Conservation (phyloP, 305 asterid species). For the Fraxinus greggii region DNA sequence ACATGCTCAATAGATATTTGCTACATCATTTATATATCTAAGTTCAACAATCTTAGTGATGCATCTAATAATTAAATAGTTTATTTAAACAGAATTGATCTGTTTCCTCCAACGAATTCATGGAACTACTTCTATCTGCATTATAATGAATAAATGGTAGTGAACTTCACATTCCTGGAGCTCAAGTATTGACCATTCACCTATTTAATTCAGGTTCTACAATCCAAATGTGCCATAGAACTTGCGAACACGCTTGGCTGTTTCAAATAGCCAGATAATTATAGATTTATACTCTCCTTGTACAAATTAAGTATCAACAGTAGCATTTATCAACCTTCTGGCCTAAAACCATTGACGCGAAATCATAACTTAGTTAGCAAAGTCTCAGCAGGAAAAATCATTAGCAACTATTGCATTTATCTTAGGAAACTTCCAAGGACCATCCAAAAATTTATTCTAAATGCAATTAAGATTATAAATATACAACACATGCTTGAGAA, state of each 20-base stretch:
- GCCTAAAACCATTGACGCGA: not conserved
- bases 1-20: not conserved
- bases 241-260: not conserved
- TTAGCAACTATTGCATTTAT: not conserved
- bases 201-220: conserved; percentile 12
- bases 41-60: not conserved
- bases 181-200: not conserved
- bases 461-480: not conserved
- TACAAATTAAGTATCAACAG: not conserved
- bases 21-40: not conserved
- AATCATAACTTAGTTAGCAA: not conserved
- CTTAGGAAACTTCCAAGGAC: conserved; percentile 5
- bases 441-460: not conserved
- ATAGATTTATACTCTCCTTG: not conserved
- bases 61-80: not conserved
- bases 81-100: not conserved
- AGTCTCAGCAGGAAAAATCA: not conserved
- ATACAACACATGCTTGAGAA: not conserved
- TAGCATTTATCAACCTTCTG: not conserved
- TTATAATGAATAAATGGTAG: not conserved
- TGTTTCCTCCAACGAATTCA: not conserved
- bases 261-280: not conserved
- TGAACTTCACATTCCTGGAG: conserved; percentile 16
- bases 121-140: not conserved
- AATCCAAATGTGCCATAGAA: conserved; percentile 11